Evolutionary conservation across 1,284 basidiomycete genomes (phyloP).

Genomic region (Ceratobasidium sp.): DNA sequence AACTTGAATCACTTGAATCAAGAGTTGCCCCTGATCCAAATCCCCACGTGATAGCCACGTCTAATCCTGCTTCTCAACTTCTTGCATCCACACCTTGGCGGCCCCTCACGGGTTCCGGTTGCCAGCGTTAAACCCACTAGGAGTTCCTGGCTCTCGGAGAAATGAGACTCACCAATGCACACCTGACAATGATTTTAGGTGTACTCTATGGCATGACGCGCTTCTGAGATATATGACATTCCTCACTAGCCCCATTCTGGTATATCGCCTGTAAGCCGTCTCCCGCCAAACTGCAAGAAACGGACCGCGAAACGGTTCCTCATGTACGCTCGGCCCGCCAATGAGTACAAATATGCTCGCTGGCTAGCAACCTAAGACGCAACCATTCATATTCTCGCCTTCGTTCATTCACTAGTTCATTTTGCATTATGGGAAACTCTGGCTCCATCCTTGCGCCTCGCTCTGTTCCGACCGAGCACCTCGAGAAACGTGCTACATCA

Average conservation of each 20-base stretch:
- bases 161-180: slow-evolving; percentile 3
- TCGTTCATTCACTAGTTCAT: not conserved
- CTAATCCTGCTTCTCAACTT: not conserved
- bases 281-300: too few species aligned
- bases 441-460: slow-evolving; percentile 23
- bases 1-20: not conserved
- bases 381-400: not conserved
- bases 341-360: slow-evolving; percentile 3
- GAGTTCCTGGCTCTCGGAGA: slow-evolving; percentile 28
- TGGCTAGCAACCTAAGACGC: not conserved
- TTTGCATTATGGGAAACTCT: slow-evolving; percentile 32
- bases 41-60: slow-evolving; percentile 5
- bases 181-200: not conserved
- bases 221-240: too few species aligned
- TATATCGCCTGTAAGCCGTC: not conserved
- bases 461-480: not conserved
- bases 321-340: not conserved
- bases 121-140: slow-evolving; percentile 20
- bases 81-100: too few species aligned
- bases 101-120: not conserved
- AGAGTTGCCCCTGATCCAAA: too few species aligned
- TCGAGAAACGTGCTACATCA: slow-evolving; percentile 34
- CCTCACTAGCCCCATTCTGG: not conserved
- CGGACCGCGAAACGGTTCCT: not conserved
- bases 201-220: not conserved